A percentile compares a stretch with the other conserved stretches of the same genome.
Evolutionary conservation across 2,329 filamentous ascomycete species (phyloP).

Genomic region (Seiridium unicorne): DNA sequence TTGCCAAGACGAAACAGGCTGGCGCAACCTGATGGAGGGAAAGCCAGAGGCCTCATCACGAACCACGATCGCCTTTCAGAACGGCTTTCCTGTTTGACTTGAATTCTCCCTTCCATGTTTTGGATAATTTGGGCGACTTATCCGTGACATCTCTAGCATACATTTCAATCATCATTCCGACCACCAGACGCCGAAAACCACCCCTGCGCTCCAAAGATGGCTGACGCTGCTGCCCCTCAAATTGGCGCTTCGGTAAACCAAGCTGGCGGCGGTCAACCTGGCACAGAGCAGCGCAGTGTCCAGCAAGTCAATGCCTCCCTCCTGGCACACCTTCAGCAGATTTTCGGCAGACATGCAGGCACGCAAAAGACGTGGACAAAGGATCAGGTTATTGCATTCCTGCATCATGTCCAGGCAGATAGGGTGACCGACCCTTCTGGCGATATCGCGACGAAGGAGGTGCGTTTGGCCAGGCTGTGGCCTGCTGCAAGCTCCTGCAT

Average conservation of each 20-base stretch:
- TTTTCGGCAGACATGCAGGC: slow-evolving; percentile 41
- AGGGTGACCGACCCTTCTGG: slow-evolving; percentile 24
- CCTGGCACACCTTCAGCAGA: slow-evolving; percentile 37
- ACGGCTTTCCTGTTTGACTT: no score
- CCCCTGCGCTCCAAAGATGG: not conserved
- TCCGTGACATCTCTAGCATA: not conserved
- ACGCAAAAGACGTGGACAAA: slow-evolving; percentile 41
- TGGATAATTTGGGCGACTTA: not conserved
- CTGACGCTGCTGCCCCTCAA: not conserved
- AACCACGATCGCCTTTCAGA: no score
- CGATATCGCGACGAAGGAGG: slow-evolving; percentile 24
- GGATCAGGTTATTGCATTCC: slow-evolving; percentile 43
- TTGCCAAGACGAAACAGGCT: no score
- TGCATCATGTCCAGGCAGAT: slow-evolving; percentile 44
- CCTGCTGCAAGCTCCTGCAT: slow-evolving; percentile 12
- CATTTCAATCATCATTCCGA: not conserved
- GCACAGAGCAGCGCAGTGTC: slow-evolving; percentile 38
- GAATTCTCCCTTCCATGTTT: no score
- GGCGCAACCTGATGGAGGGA: no score
- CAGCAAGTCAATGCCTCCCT: slow-evolving; percentile 38
- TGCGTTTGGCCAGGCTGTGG: slow-evolving; percentile 10
- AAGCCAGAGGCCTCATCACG: no score
- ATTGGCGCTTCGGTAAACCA: slow-evolving; percentile 33
- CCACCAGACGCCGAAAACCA: not conserved
- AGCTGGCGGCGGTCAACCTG: slow-evolving; percentile 45